Base-by-base conservation (phyloP, 176 grass and related monocot species). In the Puya raimondii region DNA sequence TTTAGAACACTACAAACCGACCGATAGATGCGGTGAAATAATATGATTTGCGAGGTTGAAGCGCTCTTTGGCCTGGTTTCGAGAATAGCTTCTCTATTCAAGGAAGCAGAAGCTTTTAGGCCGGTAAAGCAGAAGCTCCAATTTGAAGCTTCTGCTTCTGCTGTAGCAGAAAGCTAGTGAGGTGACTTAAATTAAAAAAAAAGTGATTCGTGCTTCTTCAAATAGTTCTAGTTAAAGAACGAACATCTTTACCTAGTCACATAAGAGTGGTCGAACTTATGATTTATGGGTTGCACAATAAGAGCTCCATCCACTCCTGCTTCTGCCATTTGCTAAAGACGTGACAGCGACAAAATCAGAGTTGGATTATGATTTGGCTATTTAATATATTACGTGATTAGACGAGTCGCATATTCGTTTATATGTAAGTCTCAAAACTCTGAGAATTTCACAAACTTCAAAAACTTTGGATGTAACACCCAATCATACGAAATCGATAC, bases 221-320 rank as follows among this genome's bases (percentile, higher is more conserved):
- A 42, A 42, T 42, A 42, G 33, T 4, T 42, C 33, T 42, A 5
- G 4, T 42, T 42, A 42, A 42, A 42, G 4, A 42, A 7, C 33
- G 33, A 42, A 7, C 33, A 42, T 9, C 54, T 13, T 73, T 88
- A 91, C 88, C 91, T 91, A 76, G 85, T 86, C 21, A 91, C 83
- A 53, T 86, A 84, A 16, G 91, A 96, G 69, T 96, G 88, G 47
- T 91, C 80, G 70, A 96, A 96, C 88, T 86, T 91, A 74, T 96
- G 88, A 75, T 96, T 91, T 74, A 84, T 82, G 9, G 91, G 91
- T 49, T 96, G 88, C 71, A 96, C 88, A 86, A 96, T 84, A 58
- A 96, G 80, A 49, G 88, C 85, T 47, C 91, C 83, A 47, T 88
- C 91, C 23, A 96, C 88, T 79, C 88, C 85, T 66, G 88, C 88